These are phyloP conservation scores for Centaurea solstitialis DNA, from an alignment of 129 eudicot species.

Conservation along the genomic window DNA sequence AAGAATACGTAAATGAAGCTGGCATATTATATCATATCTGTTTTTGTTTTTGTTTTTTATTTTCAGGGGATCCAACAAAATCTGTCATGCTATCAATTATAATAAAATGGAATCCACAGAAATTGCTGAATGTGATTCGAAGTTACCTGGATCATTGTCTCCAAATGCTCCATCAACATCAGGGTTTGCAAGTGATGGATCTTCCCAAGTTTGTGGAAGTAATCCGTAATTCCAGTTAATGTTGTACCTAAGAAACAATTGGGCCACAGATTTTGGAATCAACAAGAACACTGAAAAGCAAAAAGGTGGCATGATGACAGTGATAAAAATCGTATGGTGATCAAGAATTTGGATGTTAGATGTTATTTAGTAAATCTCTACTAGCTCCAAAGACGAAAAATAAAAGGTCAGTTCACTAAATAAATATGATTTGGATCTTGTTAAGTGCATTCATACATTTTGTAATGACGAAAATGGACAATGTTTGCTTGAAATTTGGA, in stretches of 20 bases:
- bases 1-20: not conserved
- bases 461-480: not conserved
- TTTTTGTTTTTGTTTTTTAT: not conserved
- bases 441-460: conserved; percentile 10
- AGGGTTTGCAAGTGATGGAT: conserved; percentile 76
- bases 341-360: not conserved
- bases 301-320: not conserved
- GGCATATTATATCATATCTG: not conserved
- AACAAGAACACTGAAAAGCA: not conserved
- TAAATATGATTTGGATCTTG: not conserved
- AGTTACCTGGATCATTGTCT: conserved; percentile 94
- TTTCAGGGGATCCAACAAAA: not conserved
- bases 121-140: not conserved
- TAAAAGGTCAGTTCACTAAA: not conserved
- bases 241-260: conserved; percentile 63
- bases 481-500: not conserved
- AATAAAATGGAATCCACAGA: not conserved
- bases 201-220: conserved; percentile 99
- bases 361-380: not conserved
- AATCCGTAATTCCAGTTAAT: conserved; percentile 97
- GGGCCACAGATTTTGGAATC: not conserved
- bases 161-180: conserved; percentile 99
- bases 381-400: not conserved
- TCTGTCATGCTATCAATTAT: not conserved
- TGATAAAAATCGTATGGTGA: not conserved